These are phyloP conservation scores for Clausena lansium DNA, from an alignment of 345 rosid genomes.

Conservation along the genomic window DNA sequence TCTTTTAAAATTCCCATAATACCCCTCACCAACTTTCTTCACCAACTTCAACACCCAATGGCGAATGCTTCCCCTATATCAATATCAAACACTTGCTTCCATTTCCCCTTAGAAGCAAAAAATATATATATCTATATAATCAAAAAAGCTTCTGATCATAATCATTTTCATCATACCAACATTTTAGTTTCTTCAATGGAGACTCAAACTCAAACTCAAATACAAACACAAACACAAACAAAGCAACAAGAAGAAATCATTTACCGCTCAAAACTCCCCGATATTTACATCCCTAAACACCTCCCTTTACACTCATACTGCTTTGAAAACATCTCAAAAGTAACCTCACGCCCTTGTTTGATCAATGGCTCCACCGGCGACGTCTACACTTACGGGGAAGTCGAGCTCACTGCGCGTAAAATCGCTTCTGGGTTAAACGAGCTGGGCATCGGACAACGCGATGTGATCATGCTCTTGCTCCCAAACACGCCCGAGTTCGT, in stretches of 20 bases:
- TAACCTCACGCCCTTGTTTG: constrained; percentile 52
- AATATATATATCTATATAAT: too few relatives aligned
- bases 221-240: background rate
- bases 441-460: constrained; percentile 53
- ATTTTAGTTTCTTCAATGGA: constrained; percentile 21
- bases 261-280: constrained; percentile 78
- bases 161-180: background rate
- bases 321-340: constrained; percentile 52
- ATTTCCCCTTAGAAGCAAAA: background rate
- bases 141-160: background rate
- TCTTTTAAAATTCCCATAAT: background rate
- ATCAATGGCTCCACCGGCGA: constrained; percentile 72
- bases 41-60: constrained; percentile 17
- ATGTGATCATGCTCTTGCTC: constrained; percentile 77
- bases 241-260: constrained; percentile 41
- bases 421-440: constrained; percentile 55
- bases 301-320: constrained; percentile 70
- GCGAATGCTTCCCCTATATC: constrained; percentile 19
- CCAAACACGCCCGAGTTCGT: constrained; percentile 73
- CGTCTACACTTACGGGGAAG: constrained; percentile 60
- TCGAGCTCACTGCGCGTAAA: constrained; percentile 58
- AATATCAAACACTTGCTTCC: background rate
- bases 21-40: constrained; percentile 23
- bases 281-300: constrained; percentile 69
- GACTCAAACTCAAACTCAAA: background rate